A percentile compares a stretch with the other conserved stretches of the same genome.
These are phyloP conservation scores for Chaetoceros muelleri DNA, from an alignment of 108 stramenopile genomes.

Conservation along the genomic window DNA sequence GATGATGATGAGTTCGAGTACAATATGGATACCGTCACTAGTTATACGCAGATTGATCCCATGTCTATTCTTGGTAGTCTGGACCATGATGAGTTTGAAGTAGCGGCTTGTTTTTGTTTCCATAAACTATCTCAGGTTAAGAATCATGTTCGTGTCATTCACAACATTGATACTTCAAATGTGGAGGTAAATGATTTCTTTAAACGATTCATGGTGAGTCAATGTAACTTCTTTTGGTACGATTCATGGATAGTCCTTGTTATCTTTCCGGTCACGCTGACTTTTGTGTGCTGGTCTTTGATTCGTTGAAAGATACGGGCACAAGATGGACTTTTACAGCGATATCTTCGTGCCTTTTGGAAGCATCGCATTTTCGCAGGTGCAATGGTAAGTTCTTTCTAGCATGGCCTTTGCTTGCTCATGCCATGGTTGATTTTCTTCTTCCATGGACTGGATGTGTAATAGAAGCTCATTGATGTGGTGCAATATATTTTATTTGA, in stretches of 20 bases:
- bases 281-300: too few relatives aligned
- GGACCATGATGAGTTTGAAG: slow-evolving; percentile 42
- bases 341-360: slow-evolving; percentile 29
- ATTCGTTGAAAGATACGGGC: slow-evolving; percentile 37
- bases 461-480: too few relatives aligned
- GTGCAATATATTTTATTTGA: too few relatives aligned
- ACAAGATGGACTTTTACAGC: slow-evolving; percentile 58
- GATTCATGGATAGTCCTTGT: too few relatives aligned
- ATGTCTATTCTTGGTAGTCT: slow-evolving; percentile 50
- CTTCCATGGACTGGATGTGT: too few relatives aligned
- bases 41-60: slow-evolving; percentile 27
- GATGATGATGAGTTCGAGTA: slow-evolving; percentile 4
- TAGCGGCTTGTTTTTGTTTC: slow-evolving; percentile 61
- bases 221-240: too few relatives aligned
- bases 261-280: too few relatives aligned
- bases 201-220: slow-evolving; percentile 39
- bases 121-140: slow-evolving; percentile 38
- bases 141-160: slow-evolving; percentile 49
- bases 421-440: too few relatives aligned
- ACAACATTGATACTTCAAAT: slow-evolving; percentile 33
- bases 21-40: slow-evolving; percentile 22
- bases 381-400: too few relatives aligned
- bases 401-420: too few relatives aligned
- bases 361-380: slow-evolving; percentile 31
- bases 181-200: slow-evolving; percentile 65